phyloP scores from a whole-genome alignment of 176 grass and related monocot genomes.

The Echinochloa phyllopogon region DNA sequence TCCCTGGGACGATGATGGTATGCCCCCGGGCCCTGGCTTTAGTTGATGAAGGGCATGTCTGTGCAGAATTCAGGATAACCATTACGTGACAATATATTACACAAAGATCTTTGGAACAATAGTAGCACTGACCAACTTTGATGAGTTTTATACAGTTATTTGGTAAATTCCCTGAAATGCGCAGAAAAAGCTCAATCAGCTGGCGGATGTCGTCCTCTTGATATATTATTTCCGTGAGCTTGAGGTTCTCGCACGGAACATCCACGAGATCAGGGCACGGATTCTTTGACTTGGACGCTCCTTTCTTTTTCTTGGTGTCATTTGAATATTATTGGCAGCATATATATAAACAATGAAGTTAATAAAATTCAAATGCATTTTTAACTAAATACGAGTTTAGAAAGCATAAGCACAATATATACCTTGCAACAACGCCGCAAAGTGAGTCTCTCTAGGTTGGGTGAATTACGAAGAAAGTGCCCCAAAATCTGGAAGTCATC shows the following conservation, averaged over 20 bases:
- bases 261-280: background rate
- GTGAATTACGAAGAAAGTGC: background rate
- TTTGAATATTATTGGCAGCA: background rate
- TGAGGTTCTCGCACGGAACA: background rate
- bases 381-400: background rate
- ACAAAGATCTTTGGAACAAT: too few species aligned
- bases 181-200: background rate
- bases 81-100: background rate
- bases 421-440: background rate
- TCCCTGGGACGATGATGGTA: too few species aligned
- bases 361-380: background rate
- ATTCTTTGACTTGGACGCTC: background rate
- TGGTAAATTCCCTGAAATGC: background rate
- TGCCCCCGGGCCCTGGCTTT: background rate
- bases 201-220: background rate
- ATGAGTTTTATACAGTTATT: background rate
- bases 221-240: conserved; percentile 6
- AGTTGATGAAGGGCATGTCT: background rate
- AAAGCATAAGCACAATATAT: background rate
- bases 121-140: background rate
- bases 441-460: background rate
- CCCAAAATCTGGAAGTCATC: background rate
- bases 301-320: background rate
- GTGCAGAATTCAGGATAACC: background rate
- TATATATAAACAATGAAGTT: background rate